Evolutionary conservation across 225 moss, liverwort and hornwort genomes (phyloP).

Genomic region (Thuidium tamariscinum): DNA sequence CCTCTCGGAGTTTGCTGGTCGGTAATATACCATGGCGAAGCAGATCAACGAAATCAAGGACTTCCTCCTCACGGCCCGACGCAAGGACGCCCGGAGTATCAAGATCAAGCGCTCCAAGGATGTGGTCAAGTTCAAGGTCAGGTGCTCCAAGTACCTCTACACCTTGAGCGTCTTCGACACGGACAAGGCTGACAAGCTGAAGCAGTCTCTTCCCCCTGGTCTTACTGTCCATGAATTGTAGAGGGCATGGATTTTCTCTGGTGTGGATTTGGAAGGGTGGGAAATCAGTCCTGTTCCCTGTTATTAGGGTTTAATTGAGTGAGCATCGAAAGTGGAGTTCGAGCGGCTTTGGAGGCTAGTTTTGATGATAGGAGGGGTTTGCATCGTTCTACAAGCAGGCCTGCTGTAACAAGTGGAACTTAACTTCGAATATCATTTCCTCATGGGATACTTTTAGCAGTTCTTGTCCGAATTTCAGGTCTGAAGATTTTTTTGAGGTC

Average conservation of each 20-base stretch:
- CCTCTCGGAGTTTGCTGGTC: not conserved
- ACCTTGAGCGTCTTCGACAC: slow-evolving; percentile 91
- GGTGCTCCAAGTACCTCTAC: slow-evolving; percentile 94
- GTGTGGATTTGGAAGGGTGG: not conserved
- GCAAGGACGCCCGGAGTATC: slow-evolving; percentile 90
- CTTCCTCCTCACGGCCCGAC: slow-evolving; percentile 89
- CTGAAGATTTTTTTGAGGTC: not conserved
- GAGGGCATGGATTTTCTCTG: not conserved
- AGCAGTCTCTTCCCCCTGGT: slow-evolving; percentile 92
- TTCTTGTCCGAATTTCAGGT: not conserved
- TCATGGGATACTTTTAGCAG: not conserved
- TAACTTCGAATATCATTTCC: not conserved
- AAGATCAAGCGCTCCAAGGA: slow-evolving; percentile 99
- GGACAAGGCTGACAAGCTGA: slow-evolving; percentile 98
- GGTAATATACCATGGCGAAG: slow-evolving; percentile 46
- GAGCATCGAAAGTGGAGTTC: not conserved
- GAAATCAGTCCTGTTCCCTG: not conserved
- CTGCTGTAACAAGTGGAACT: slow-evolving; percentile 9
- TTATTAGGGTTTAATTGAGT: not conserved
- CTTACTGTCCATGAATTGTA: slow-evolving; percentile 74
- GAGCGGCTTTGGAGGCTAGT: not conserved
- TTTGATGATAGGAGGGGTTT: not conserved
- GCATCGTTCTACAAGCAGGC: not conserved
- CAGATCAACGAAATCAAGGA: slow-evolving; percentile 98
- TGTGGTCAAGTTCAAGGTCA: slow-evolving; percentile 93